These are phyloP conservation scores for Kuraishia capsulata DNA, from an alignment of 805 yeast species.

Conservation along the genomic window DNA sequence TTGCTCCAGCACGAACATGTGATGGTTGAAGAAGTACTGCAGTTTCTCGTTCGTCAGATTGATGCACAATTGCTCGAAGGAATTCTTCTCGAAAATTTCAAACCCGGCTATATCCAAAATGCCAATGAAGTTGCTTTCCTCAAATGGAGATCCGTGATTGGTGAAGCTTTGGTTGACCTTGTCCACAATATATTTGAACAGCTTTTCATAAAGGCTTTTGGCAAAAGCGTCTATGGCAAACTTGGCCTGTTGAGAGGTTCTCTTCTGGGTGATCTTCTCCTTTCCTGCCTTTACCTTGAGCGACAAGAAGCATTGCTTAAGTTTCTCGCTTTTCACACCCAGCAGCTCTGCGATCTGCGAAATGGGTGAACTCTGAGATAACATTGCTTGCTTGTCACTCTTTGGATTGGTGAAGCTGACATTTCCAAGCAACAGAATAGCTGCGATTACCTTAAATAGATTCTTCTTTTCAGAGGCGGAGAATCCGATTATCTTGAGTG, in stretches of 20 bases:
- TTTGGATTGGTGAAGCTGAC: slow-evolving; percentile 54
- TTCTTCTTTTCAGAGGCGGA: slow-evolving; percentile 39
- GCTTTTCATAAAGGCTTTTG: slow-evolving; percentile 74
- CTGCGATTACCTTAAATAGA: slow-evolving; percentile 61
- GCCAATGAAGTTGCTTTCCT: slow-evolving; percentile 34
- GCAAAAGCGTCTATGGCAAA: slow-evolving; percentile 81
- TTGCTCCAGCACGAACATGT: slow-evolving; percentile 51
- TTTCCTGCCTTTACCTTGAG: slow-evolving; percentile 90
- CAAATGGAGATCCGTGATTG: slow-evolving; percentile 14
- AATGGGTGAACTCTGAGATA: slow-evolving; percentile 36
- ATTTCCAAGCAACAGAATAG: slow-evolving; percentile 80
- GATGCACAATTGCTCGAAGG: slow-evolving; percentile 53
- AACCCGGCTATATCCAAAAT: slow-evolving; percentile 57
- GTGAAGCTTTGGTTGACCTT: slow-evolving; percentile 61
- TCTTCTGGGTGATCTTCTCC: slow-evolving; percentile 74
- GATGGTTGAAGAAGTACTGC: slow-evolving; percentile 56
- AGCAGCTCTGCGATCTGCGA: slow-evolving; percentile 48
- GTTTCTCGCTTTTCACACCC: slow-evolving; percentile 48
- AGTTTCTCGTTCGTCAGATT: slow-evolving; percentile 53
- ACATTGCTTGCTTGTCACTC: slow-evolving; percentile 65
- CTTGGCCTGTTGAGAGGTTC: slow-evolving; percentile 71
- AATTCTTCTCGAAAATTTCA: slow-evolving; percentile 47
- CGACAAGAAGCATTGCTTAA: slow-evolving; percentile 51
- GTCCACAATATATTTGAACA: slow-evolving; percentile 72
- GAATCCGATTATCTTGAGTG: slow-evolving; percentile 72